A percentile compares a stretch with the other conserved stretches of the same genome.
Conservation (phyloP, 2,329 filamentous ascomycete species). For the Xylariomycetidae sp. region DNA sequence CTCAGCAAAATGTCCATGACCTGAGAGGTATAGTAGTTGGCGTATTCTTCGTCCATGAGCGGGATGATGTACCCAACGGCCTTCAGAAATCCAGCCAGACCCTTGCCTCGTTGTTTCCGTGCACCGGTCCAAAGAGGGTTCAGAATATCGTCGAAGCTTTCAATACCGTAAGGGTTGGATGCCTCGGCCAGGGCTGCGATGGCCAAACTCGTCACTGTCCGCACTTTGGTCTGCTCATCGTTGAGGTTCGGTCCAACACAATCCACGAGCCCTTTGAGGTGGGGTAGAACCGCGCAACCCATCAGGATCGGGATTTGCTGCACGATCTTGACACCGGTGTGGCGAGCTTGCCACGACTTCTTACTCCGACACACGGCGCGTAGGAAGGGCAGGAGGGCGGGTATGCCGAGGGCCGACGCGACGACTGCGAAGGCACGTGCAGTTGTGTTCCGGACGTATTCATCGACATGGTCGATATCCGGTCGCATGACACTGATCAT, state of each 20-base stretch:
- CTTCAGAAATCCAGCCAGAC: constrained; percentile 91
- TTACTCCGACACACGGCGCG: constrained; percentile 95
- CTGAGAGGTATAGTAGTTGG: constrained; percentile 97
- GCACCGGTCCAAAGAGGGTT: constrained; percentile 97
- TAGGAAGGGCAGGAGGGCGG: constrained; percentile 88
- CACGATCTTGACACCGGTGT: constrained; percentile 98
- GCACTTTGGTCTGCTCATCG: constrained; percentile 95
- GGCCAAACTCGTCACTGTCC: constrained; percentile 90
- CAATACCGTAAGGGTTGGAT: constrained; percentile 96
- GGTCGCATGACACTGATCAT: constrained; percentile 99
- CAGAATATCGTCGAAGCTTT: constrained; percentile 96
- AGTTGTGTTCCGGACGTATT: constrained; percentile 97
- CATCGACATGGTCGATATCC: constrained; percentile 96
- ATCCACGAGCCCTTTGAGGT: constrained; percentile 92
- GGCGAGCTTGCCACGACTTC: constrained; percentile 97
- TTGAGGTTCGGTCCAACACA: constrained; percentile 95
- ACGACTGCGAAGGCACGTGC: constrained; percentile 96
- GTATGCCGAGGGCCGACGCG: constrained; percentile 91
- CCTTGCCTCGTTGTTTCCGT: constrained; percentile 92
- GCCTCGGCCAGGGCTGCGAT: constrained; percentile 94
- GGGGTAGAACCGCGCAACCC: constrained; percentile 93
- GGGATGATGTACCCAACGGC: constrained; percentile 98
- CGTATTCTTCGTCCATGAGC: constrained; percentile 98
- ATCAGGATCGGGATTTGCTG: constrained; percentile 98
- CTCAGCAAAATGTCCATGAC: constrained; percentile 98